Evolutionary conservation across 768 basidiomycete genomes (phyloP), one percentile per base, ranked within the genome.

Genomic region (Candolleomyces eurysporus): DNA sequence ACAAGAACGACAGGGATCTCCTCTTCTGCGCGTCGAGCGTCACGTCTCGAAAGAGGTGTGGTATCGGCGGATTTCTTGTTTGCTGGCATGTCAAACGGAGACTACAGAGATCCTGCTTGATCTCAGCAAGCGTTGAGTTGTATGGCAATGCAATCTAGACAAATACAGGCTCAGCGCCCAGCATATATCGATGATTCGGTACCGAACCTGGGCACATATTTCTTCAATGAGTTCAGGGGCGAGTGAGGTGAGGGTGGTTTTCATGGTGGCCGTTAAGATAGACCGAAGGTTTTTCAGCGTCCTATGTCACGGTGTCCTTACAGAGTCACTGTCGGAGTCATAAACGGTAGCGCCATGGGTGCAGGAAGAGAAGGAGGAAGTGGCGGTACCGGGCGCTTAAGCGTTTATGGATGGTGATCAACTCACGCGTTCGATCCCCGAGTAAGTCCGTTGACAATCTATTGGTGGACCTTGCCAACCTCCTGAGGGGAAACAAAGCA

Each of bases 21-120:
- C 36, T 58, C 57, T 58, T 58, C 14, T 30, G 57, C 5, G 57
- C 57, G 19, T 58, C 48, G 46, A 58, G 48, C 7, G 46, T 48
- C 30, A 58, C 26, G 30, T 58, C 57, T 8, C 57, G 45, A 32
- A 58, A 58, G 16, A 58, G 48, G n/a, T 48, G 13, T n/a, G n/a
- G 21, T 9, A 48, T 46, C 5, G 57, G 48, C 21, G 57, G 46
- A 8, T 48, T 48, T 19, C 48, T 9, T 3, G 48, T 21, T 32
- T 58, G 57, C 32, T 32, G 39, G 32, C 46, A 58, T 5, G 48
- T 46, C 46, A 48, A 46, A 32, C 57, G 45, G 19, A 58, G 48
- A 46, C 48, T 48, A 21, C 57, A 11, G 2, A 58, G 48, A 32
- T 58, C 32, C 10, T 39, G 13, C 32, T 32, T 32, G 17, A 58